Evolutionary conservation across 2,329 filamentous ascomycete genomes (phyloP), one percentile per base, ranked within the genome.

Genomic region (Verticillium dahliae): DNA sequence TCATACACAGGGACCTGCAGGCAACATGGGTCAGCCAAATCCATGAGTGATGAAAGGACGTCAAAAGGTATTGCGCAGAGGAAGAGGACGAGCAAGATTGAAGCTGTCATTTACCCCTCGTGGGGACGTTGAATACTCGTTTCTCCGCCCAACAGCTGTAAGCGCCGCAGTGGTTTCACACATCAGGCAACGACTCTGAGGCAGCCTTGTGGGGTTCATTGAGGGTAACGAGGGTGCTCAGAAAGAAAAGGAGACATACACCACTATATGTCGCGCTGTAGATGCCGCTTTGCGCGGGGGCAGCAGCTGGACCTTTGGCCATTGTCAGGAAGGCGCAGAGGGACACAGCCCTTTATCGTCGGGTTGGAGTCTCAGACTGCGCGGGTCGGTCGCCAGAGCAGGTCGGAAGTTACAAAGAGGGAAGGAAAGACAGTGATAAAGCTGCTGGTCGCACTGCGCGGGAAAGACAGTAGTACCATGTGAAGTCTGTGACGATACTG

Each of bases 1-100:
- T 98, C 95, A 73, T 95, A 97, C 11, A 98, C 94, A 39, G 94
- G 94, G 64, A 97, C 92, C 92, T 97, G 70, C 61, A 58, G 11
- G 14, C 15, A 37, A 39, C 11, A 10, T 15, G 31, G 34, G 27
- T 65, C 14, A 65, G 56, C 15, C 45, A 22, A 50, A 18, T 50
- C 18, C 45, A 50, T 50, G 13, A 13, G 2, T 37, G 35, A 37
- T 55, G 4, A 27, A 34, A 50, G 22, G 10, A 7, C 59, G 10
- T 56, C 27, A 34, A 52, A 18, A 33, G 18, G 9, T 41, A 18
- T 31, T 5, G n/a, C 5, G 10, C 35, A 35, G 50, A 38, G 27
- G n/a, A n/a, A 45, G 13, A 56, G 15, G 63, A 58, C 38, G 9
- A 27, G 10, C 54, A 35, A 27, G 27, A 4, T 37, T 56, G 57